Base-by-base conservation (phyloP, 129 eudicot genomes). In the Helichrysum umbraculigerum region DNA sequence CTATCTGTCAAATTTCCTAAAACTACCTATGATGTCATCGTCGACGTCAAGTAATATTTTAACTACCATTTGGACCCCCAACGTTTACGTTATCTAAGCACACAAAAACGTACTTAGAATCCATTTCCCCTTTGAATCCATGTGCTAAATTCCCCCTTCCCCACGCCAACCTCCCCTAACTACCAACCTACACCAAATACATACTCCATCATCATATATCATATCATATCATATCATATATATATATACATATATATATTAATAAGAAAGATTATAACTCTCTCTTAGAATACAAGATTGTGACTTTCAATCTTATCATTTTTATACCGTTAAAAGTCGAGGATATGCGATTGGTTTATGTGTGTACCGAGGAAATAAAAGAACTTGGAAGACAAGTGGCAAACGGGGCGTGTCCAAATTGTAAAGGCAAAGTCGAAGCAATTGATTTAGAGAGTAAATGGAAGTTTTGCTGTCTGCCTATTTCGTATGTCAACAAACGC, bases 361-460 rank as follows among this genome's bases (percentile, higher is more conserved):
- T 83, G 17, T 79, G 87, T 50, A 63, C 54, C 3, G 85, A 70
- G 33, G 83, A 76, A 33, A 81, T 71, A 35, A 44, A 50, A 37
- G 87, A 86, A 65, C 20, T 86, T 17, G 81, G 87, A 28, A 68
- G 87, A 64, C 81, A 77, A 39, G 58, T 32, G 61, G 81, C 89
- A 16, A 71, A 32, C 3, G 89, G 89, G 9, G 0, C 33, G 7
- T 86, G 89, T 30, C 89, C 89, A 3, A 5, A 62, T 69, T 86
- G 89, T 19, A 30, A 74, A 63, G 89, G 87, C 1, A 77, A 74
- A 56, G 89, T 86, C n/a, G 73, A 72, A 41, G 87, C 83, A 9
- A 65, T 86, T 6, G 85, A 83, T 67, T 33, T 60, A 6, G 81
- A 86, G 79, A 83, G 80, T 52, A 77, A 35, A 34, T 79, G 85